Conservation (phyloP, 257 asterid genomes). For the Lantana camara region DNA sequence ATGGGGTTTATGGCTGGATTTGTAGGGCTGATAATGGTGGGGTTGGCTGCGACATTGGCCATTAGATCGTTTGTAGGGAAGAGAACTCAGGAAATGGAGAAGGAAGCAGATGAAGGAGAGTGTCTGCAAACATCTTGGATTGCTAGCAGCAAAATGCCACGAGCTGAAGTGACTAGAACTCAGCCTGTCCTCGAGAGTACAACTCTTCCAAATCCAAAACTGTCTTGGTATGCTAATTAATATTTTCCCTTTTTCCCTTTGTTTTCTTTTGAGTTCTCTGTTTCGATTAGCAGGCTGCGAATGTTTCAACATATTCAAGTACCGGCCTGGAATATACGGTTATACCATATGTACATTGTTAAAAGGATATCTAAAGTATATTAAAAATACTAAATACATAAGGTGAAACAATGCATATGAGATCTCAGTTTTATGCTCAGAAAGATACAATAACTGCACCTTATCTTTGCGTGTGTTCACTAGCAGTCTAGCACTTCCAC, state of each 20-base stretch:
- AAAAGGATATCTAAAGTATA: neutral
- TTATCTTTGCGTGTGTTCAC: neutral
- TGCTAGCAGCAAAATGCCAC: slow-evolving; percentile 68
- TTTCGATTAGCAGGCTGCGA: neutral
- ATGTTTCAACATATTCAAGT: neutral
- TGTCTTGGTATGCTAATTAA: slow-evolving; percentile 45
- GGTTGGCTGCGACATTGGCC: slow-evolving; percentile 34
- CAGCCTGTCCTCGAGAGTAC: slow-evolving; percentile 62
- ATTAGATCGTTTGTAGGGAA: slow-evolving; percentile 38
- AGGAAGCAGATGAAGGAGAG: slow-evolving; percentile 72
- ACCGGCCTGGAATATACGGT: slow-evolving; percentile 17
- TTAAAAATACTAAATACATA: neutral
- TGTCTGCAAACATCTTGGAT: slow-evolving; percentile 51
- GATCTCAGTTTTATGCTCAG: neutral
- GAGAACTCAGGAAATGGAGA: slow-evolving; percentile 49
- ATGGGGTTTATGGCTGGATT: slow-evolving; percentile 55
- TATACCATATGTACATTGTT: slow-evolving; percentile 20
- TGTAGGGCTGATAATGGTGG: slow-evolving; percentile 43
- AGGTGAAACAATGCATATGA: slow-evolving; percentile 3
- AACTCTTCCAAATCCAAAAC: slow-evolving; percentile 52
- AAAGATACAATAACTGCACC: neutral
- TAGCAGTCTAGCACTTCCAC: neutral
- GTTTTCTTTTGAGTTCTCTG: neutral
- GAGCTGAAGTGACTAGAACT: slow-evolving; percentile 68
- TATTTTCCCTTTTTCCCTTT: neutral